A percentile compares a stretch with the other conserved stretches of the same genome.
These are phyloP conservation scores for Keithomyces neogunnii DNA, from an alignment of 2,329 filamentous ascomycete genomes.

Conservation along the genomic window DNA sequence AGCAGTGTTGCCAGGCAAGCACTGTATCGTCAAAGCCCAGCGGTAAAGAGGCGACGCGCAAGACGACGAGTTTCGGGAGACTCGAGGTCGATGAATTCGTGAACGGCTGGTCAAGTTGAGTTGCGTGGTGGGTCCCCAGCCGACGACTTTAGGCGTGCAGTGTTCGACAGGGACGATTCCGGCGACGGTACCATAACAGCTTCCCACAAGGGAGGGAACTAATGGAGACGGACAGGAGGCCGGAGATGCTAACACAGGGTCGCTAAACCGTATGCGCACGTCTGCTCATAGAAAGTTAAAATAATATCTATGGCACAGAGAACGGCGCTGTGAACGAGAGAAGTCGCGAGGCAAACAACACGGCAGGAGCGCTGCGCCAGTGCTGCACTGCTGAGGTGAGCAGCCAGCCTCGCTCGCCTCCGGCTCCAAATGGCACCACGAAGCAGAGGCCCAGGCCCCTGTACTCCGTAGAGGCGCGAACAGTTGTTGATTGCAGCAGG, in stretches of 20 bases:
- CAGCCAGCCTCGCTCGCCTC: not conserved
- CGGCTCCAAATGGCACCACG: not conserved
- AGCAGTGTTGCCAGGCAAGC: not conserved
- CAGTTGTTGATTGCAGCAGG: constrained; percentile 10
- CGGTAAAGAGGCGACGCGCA: not conserved
- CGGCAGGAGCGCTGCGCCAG: not conserved
- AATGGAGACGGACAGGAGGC: no score
- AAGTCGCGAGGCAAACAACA: not conserved
- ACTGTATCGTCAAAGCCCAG: not conserved
- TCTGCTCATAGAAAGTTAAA: not conserved
- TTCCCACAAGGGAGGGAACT: not conserved
- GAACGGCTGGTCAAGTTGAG: not conserved
- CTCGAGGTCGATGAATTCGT: not conserved
- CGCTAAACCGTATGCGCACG: not conserved
- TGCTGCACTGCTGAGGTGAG: not conserved
- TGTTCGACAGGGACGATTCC: not conserved
- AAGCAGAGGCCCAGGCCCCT: not conserved
- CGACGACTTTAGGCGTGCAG: constrained; percentile 4
- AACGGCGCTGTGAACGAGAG: not conserved
- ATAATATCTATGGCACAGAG: not conserved
- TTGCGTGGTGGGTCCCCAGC: not conserved
- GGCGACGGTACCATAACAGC: not conserved
- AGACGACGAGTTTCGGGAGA: not conserved
- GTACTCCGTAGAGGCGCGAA: constrained; percentile 2
- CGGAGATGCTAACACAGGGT: not conserved